Base-by-base conservation (phyloP, 176 grass and related monocot genomes). In the Calamus simplicifolius region DNA sequence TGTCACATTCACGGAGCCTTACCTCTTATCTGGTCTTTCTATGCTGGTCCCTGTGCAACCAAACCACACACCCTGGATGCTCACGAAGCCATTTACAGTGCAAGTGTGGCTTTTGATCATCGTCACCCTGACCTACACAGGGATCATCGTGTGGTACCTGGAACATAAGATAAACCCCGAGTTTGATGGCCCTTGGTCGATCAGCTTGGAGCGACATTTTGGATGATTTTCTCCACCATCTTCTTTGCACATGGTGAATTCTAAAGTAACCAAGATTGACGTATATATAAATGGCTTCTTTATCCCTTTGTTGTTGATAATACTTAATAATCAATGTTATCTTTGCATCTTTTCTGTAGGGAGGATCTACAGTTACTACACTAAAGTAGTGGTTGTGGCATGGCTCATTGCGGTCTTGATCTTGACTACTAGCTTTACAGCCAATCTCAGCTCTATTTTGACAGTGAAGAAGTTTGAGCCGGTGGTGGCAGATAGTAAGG, bases 361-460 rank as follows among this genome's bases (percentile, higher is more conserved):
- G 16, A 58, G 59, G 59, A 8, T 66, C 23, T 3, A 43, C 0
- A 68, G 12, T 31, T 68, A 73, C 48, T 71, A 80, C 53, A 61
- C 56, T 15, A 80, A 80, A 25, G 50, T 52, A 5, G 77, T 80
- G 4, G 23, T 73, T 58, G 29, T 73, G 18, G 21, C 59, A 18
- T 73, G 77, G 77, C 57, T 80, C 3, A 19, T 80, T 5, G 50
- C 63, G 51, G 77, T 72, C 30, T 59, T 68, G 54, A 59, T 80
- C 29, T 19, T 63, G 25, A 49, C 38, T 6, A 49, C 69, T 15
- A 74, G 55, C 49, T 80, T 68, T 50, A 80, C 77, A 0, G 77
- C 70, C 4, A 80, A 53, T 57, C 51, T 74, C 19, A 74, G 70
- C 18, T 80, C 63, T 0, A 80, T 74, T 35, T 60, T 80, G 4